Percentiles rank a stretch among this genome's conserved stretches.
Conservation (phyloP, 2,329 filamentous ascomycete species). For the Pyrenophora teres region DNA sequence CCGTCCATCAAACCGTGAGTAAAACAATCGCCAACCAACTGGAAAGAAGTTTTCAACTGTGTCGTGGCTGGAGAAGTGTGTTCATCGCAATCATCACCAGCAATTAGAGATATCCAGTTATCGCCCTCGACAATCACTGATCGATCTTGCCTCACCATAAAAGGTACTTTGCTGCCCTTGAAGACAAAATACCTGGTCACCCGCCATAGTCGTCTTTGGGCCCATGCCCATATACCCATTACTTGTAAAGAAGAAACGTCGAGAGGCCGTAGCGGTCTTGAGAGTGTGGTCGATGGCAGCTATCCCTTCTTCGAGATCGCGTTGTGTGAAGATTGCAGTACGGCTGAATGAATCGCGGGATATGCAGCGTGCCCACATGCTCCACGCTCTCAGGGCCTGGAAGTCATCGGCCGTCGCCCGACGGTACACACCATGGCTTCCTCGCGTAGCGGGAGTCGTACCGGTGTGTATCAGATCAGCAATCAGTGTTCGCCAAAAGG, state of each 20-base stretch:
- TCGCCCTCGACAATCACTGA: background rate
- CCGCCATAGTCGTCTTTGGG: conserved; percentile 16
- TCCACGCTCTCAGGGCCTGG: conserved; percentile 21
- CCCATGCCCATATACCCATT: conserved; percentile 28
- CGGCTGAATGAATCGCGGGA: conserved; percentile 22
- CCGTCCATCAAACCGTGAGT: conserved; percentile 27
- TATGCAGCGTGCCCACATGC: conserved; percentile 29
- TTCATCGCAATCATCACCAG: background rate
- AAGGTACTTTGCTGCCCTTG: conserved; percentile 21
- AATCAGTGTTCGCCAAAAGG: conserved; percentile 24
- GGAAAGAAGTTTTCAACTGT: background rate
- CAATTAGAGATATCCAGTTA: background rate
- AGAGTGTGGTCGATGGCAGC: conserved; percentile 23
- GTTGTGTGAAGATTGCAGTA: conserved; percentile 18
- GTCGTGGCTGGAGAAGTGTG: background rate
- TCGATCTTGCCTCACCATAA: conserved; percentile 14
- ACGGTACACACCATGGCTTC: conserved; percentile 8
- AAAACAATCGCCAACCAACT: conserved; percentile 25
- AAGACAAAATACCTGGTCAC: conserved; percentile 20
- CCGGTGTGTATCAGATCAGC: conserved; percentile 16
- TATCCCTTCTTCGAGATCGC: conserved; percentile 20
- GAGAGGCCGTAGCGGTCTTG: conserved; percentile 22
- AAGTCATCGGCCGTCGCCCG: conserved; percentile 16
- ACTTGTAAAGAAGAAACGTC: conserved; percentile 25
- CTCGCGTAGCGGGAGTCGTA: background rate